Percentiles rank a stretch among this genome's conserved stretches.
Evolutionary conservation across 2,329 filamentous ascomycete genomes (phyloP).

Genomic region (Exophiala spinifera): DNA sequence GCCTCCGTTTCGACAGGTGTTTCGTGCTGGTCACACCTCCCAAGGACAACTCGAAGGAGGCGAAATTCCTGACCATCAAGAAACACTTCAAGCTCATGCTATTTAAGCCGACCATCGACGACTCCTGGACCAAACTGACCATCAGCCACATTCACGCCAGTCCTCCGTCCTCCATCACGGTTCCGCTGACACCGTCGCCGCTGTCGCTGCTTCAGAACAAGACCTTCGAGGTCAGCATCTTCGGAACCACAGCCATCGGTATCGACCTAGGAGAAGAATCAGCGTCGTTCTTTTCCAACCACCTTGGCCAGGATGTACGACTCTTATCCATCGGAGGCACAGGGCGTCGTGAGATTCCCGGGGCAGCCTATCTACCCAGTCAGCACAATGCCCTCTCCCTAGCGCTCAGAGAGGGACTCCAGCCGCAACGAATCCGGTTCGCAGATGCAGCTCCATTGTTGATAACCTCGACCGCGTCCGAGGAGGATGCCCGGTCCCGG

Average conservation of each 20-base stretch:
- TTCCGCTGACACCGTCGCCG: conserved; percentile 26
- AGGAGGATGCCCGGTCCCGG: conserved; percentile 21
- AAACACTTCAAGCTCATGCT: conserved; percentile 26
- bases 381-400: conserved; percentile 25
- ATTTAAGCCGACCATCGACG: conserved; percentile 26
- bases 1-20: conserved; percentile 26
- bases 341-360: conserved; percentile 27
- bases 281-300: conserved; percentile 25
- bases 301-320: conserved; percentile 24
- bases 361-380: conserved; percentile 27
- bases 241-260: conserved; percentile 27
- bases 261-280: conserved; percentile 26
- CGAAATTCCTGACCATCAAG: conserved; percentile 28
- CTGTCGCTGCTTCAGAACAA: conserved; percentile 21
- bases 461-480: conserved; percentile 27
- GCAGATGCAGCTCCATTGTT: conserved; percentile 26
- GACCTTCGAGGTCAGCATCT: conserved; percentile 27
- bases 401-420: conserved; percentile 23
- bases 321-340: conserved; percentile 26
- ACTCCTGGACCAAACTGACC: conserved; percentile 28
- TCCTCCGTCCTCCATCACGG: conserved; percentile 20
- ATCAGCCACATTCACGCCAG: conserved; percentile 21
- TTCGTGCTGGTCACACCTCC: conserved; percentile 27
- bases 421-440: conserved; percentile 27
- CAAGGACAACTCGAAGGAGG: conserved; percentile 19